A percentile compares a stretch with the other conserved stretches of the same genome.
phyloP scores from a whole-genome alignment of 2,329 filamentous ascomycete species.

The Colletotrichum godetiae region DNA sequence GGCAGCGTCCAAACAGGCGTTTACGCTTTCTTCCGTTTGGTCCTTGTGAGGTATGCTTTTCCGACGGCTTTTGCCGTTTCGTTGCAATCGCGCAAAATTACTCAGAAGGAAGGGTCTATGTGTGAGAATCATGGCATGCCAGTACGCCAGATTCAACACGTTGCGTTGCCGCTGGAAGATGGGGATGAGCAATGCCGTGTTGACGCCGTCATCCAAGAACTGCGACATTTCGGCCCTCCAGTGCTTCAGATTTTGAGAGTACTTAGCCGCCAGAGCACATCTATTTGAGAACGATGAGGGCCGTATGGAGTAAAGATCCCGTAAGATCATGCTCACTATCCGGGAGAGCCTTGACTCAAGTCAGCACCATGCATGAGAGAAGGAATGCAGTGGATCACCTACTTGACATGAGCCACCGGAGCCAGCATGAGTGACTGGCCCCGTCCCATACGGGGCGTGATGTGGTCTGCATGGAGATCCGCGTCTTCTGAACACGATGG shows the following conservation, averaged over 20 bases:
- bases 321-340: conserved; percentile 49
- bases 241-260: conserved; percentile 44
- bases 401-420: conserved; percentile 50
- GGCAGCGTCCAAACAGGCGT: conserved; percentile 51
- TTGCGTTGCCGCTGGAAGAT: conserved; percentile 55
- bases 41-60: background rate
- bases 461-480: conserved; percentile 29
- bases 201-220: conserved; percentile 52
- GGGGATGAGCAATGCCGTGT: conserved; percentile 46
- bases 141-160: conserved; percentile 54
- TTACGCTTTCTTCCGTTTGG: conserved; percentile 37
- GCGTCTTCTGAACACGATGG: conserved; percentile 65
- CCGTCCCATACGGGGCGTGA: conserved; percentile 28
- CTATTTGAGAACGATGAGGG: conserved; percentile 44
- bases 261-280: conserved; percentile 41
- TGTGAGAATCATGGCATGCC: conserved; percentile 54
- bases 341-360: conserved; percentile 42
- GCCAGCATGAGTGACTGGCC: conserved; percentile 47
- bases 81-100: conserved; percentile 45
- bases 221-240: conserved; percentile 49
- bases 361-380: background rate
- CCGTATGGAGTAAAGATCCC: conserved; percentile 49
- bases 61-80: conserved; percentile 26
- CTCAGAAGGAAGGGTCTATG: conserved; percentile 51
- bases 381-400: conserved; percentile 11